These are phyloP conservation scores for Meredithiella fracta DNA, from an alignment of 2,329 filamentous ascomycete species.

Conservation along the genomic window DNA sequence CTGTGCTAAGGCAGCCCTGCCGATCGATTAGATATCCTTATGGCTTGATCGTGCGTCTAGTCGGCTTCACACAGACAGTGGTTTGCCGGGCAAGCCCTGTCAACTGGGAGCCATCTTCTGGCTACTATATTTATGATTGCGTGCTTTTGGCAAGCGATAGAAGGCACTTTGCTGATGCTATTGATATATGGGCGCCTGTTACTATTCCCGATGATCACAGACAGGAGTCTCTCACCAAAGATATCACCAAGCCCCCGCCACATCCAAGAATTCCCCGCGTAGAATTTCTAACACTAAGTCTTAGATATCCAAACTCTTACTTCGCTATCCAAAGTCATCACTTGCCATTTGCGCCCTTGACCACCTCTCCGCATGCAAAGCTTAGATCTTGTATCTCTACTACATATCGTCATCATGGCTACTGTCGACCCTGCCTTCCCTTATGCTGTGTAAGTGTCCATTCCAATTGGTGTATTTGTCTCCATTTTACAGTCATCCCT, in stretches of 20 bases:
- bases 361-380: background rate
- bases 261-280: too few relatives aligned
- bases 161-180: too few relatives aligned
- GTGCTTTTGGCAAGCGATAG: too few relatives aligned
- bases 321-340: background rate
- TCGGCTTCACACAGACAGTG: background rate
- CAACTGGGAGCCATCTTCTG: too few relatives aligned
- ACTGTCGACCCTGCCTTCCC: constrained; percentile 37
- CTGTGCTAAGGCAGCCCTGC: background rate
- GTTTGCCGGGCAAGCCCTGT: too few relatives aligned
- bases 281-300: too few relatives aligned
- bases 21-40: background rate
- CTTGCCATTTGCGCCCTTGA: too few relatives aligned
- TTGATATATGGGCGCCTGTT: too few relatives aligned
- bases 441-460: constrained; percentile 40
- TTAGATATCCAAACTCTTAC: background rate
- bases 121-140: too few relatives aligned
- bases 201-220: too few relatives aligned
- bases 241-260: too few relatives aligned
- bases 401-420: constrained; percentile 23
- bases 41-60: background rate
- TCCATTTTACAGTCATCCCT: constrained; percentile 4
- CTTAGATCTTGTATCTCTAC: constrained; percentile 4
- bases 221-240: too few relatives aligned
- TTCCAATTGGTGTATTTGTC: background rate